phyloP scores from a whole-genome alignment of 2,329 filamentous ascomycete genomes.

The Cladosporium sp. region DNA sequence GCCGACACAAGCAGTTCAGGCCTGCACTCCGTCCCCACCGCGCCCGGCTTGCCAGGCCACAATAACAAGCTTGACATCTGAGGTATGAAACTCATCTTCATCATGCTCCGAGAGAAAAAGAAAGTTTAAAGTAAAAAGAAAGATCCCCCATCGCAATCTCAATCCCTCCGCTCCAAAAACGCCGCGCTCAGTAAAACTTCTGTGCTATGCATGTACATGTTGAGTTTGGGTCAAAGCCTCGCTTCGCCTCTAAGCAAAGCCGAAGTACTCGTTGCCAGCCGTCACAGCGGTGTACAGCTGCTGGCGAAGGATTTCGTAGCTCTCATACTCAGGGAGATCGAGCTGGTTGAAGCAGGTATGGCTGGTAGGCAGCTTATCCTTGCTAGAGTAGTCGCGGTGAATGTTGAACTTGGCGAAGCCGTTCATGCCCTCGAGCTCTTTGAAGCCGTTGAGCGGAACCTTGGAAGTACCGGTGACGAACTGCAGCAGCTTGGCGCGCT shows the following conservation, averaged over 20 bases:
- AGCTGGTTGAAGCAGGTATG: conserved; percentile 99
- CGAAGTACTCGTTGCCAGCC: conserved; percentile 95
- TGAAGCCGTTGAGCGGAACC: conserved; percentile 97
- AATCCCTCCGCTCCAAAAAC: conserved; percentile 12
- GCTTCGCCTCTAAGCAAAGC: conserved; percentile 72
- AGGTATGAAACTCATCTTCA: background rate
- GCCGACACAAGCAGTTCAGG: conserved; percentile 21
- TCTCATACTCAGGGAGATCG: conserved; percentile 97
- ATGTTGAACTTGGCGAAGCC: conserved; percentile 98
- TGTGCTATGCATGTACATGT: conserved; percentile 21
- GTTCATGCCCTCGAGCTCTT: conserved; percentile 99
- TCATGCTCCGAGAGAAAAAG: background rate
- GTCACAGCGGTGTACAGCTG: conserved; percentile 95
- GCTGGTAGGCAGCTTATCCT: conserved; percentile 90
- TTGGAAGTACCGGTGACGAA: conserved; percentile 99
- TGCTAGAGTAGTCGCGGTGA: conserved; percentile 95
- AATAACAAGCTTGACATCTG: background rate
- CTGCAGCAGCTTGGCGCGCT: conserved; percentile 92
- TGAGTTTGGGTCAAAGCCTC: background rate
- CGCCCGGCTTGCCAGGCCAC: background rate
- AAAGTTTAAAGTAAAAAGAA: background rate
- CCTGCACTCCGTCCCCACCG: conserved; percentile 26
- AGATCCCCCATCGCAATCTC: background rate
- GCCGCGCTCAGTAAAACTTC: conserved; percentile 17
- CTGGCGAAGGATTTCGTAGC: conserved; percentile 84